Evolutionary conservation across 1,284 basidiomycete species (phyloP).

Genomic region (Malassezia equina): DNA sequence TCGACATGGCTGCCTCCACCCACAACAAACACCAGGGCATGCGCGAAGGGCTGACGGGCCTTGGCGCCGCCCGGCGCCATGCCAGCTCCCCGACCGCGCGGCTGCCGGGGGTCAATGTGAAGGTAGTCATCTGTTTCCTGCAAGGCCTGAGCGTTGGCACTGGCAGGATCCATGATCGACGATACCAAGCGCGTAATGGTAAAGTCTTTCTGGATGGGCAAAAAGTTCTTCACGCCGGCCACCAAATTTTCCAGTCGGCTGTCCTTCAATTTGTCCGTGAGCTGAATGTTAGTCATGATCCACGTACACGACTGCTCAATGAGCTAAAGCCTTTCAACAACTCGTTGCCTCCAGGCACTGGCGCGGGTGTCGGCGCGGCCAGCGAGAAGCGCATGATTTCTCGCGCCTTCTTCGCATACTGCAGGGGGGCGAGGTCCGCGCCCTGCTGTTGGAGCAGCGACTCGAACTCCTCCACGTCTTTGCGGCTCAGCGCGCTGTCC

Average conservation of each 20-base stretch:
- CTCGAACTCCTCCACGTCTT: slow-evolving; percentile 77
- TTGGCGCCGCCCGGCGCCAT: slow-evolving; percentile 17
- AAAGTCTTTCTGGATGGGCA: slow-evolving; percentile 87
- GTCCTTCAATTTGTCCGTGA: slow-evolving; percentile 81
- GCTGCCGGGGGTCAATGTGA: slow-evolving; percentile 67
- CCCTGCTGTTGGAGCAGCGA: slow-evolving; percentile 30
- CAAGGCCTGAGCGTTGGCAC: slow-evolving; percentile 60
- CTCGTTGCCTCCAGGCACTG: slow-evolving; percentile 54
- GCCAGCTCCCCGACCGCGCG: slow-evolving; percentile 22
- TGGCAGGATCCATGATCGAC: slow-evolving; percentile 89
- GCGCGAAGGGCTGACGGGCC: slow-evolving; percentile 58
- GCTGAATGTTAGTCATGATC: slow-evolving; percentile 7
- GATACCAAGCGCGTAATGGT: slow-evolving; percentile 85
- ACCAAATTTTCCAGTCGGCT: slow-evolving; percentile 85
- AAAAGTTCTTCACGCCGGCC: slow-evolving; percentile 94
- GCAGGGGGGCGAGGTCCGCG: slow-evolving; percentile 76
- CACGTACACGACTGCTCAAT: slow-evolving; percentile 66
- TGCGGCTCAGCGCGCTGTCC: slow-evolving; percentile 68
- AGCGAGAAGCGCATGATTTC: slow-evolving; percentile 95
- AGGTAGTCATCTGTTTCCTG: slow-evolving; percentile 88
- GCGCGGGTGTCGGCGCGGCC: slow-evolving; percentile 66
- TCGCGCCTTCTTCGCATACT: slow-evolving; percentile 81
- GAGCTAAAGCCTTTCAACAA: slow-evolving; percentile 84
- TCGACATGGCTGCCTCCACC: slow-evolving; percentile 96
- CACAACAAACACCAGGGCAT: slow-evolving; percentile 86